These are phyloP conservation scores for Cryptococcus sp. DNA, from an alignment of 1,284 basidiomycete genomes.

Conservation along the genomic window DNA sequence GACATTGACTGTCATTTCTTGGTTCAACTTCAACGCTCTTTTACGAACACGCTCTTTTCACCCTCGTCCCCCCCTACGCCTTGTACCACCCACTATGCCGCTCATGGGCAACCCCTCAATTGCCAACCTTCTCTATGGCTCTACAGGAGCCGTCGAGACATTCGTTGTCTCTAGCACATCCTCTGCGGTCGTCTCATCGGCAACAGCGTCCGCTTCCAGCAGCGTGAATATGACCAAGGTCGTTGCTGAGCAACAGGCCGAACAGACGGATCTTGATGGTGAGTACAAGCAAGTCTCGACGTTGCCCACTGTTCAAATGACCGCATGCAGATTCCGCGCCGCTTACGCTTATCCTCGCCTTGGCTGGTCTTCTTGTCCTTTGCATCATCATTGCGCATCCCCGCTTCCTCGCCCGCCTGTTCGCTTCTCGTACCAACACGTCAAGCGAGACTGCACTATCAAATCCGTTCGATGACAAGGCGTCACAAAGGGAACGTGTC, in stretches of 20 bases:
- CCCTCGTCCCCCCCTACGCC: too few relatives aligned
- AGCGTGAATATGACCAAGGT: constrained; percentile 12
- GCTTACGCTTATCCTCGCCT: constrained; percentile 30
- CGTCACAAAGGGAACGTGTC: too few relatives aligned
- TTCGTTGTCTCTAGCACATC: constrained; percentile 3
- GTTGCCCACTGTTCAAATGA: not conserved
- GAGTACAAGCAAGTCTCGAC: not conserved
- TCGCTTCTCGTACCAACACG: constrained; percentile 28
- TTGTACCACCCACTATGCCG: constrained; percentile 22
- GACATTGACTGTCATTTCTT: too few relatives aligned
- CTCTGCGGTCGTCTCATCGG: constrained; percentile 1
- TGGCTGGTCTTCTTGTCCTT: constrained; percentile 32
- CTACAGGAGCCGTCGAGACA: constrained; percentile 9
- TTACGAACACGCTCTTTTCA: too few relatives aligned
- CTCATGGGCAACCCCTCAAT: constrained; percentile 29
- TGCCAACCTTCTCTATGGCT: constrained; percentile 8
- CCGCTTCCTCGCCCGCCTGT: constrained; percentile 47
- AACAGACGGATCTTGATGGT: constrained; percentile 17
- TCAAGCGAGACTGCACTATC: too few relatives aligned
- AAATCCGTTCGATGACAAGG: too few relatives aligned
- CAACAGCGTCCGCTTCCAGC: not conserved
- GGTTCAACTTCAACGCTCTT: too few relatives aligned
- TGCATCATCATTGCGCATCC: constrained; percentile 40
- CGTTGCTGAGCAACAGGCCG: constrained; percentile 13
- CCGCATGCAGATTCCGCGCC: constrained; percentile 23